Base-by-base conservation (phyloP, 495 filamentous ascomycete genomes). In the Evansstolkia leycettana region DNA sequence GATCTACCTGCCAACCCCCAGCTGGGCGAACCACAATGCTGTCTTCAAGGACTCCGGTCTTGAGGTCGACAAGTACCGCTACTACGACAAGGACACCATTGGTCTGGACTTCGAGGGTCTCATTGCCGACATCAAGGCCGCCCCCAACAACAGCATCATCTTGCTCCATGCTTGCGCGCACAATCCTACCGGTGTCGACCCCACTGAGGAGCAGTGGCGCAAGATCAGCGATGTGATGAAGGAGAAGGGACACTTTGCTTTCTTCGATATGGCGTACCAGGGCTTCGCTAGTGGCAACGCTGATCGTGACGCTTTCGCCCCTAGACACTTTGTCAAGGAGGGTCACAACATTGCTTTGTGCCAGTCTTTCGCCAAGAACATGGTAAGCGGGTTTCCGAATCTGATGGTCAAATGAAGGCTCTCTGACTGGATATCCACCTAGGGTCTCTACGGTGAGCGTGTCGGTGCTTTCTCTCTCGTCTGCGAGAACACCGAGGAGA, bases 261-360 rank as follows among this genome's bases (percentile, higher is more conserved):
- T 98, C 75, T 98, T 98, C 66, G 90, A 98, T 63, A 98, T 98
- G 90, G 90, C 90, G 41, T 98, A 98, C 73, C 89, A 98, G 66
- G 90, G 90, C 43, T 98, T 98, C 51, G 90, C 90, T 34, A 86
- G 79, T 42, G 90, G 90, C 40, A 77, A 92, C 65, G 89, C 86
- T 32, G 73, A 94, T 64, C 72, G 72, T 51, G 90, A 98, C 60
- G 90, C 90, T 40, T 96, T 92, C 48, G 81, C 90, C 37, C 73
- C 94, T 28, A 70, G 90, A 39, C 66, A 94, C 71, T 98, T 98
- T 52, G 75, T 95, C 53, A 73, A 79, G 60, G 68, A 98, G 64
- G 90, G 89, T 50, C 89, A 94, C 69, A 75, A 81, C 56, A 78
- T 92, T 49, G 76, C 72, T 51, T 75, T 98, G 42, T 78, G 84